Conservation (phyloP, 345 rosid genomes). For the Mallotus nudiflorus region DNA sequence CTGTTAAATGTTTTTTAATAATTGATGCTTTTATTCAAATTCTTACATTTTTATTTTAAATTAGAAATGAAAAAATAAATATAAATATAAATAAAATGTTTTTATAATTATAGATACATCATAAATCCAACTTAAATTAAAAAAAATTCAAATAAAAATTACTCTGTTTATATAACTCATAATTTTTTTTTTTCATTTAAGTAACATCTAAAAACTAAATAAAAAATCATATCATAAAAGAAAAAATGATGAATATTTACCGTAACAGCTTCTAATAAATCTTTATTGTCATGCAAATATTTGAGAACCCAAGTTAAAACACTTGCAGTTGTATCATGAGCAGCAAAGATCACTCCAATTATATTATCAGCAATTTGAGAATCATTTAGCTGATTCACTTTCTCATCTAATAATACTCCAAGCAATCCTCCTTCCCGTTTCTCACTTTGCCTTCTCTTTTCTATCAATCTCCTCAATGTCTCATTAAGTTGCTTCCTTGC, state of each 20-base stretch:
- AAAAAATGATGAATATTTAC: conserved; percentile 32
- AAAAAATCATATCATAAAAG: too few relatives aligned
- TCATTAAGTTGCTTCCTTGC: conserved; percentile 68
- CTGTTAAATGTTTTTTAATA: too few relatives aligned
- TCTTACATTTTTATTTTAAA: too few relatives aligned
- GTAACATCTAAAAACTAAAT: too few relatives aligned
- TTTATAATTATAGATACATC: too few relatives aligned
- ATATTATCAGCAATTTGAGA: conserved; percentile 88
- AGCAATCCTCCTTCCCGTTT: conserved; percentile 55
- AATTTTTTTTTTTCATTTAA: too few relatives aligned
- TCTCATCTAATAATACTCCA: conserved; percentile 59
- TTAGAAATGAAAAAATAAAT: too few relatives aligned
- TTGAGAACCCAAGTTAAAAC: conserved; percentile 84
- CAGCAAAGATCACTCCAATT: conserved; percentile 91
- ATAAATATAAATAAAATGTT: too few relatives aligned
- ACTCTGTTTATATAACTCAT: too few relatives aligned
- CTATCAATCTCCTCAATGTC: conserved; percentile 53
- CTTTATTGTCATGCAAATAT: conserved; percentile 69
- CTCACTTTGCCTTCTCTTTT: conserved; percentile 57
- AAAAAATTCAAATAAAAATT: too few relatives aligned
- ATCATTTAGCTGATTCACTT: conserved; percentile 51
- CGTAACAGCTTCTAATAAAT: conserved; percentile 56
- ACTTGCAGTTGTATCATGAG: conserved; percentile 95
- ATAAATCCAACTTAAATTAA: too few relatives aligned
- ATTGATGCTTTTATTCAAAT: too few relatives aligned